These are phyloP conservation scores for Venturia effusa DNA, from an alignment of 2,329 filamentous ascomycete species.

Conservation along the genomic window DNA sequence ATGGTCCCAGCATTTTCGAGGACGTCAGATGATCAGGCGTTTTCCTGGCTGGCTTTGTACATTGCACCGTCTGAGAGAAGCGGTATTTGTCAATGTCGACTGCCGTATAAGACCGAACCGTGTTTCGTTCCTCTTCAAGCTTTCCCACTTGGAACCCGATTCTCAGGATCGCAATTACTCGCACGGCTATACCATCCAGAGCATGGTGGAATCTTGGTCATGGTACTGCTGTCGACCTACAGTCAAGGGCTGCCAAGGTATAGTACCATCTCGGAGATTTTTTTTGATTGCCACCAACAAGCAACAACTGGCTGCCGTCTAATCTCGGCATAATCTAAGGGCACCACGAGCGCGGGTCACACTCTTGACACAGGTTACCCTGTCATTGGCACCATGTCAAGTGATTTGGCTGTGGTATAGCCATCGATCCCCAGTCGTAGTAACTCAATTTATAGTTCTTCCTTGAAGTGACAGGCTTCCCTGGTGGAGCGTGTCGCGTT, in stretches of 20 bases:
- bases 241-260: not conserved
- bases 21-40: not conserved
- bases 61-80: not conserved
- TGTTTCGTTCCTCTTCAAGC: not conserved
- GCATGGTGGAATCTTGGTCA: not conserved
- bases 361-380: not conserved
- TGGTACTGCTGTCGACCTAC: not conserved
- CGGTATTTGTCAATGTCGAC: not conserved
- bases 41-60: not conserved
- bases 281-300: not conserved
- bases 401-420: too few species aligned
- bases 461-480: not conserved
- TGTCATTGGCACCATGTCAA: not conserved
- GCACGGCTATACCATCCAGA: not conserved
- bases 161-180: not conserved
- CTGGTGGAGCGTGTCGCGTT: not conserved
- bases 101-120: not conserved
- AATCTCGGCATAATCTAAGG: not conserved
- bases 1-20: not conserved
- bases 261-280: not conserved
- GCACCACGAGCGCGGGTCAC: not conserved
- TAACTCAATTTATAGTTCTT: constrained; percentile 4
- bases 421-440: not conserved
- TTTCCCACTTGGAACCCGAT: not conserved
- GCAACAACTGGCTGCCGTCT: not conserved